A percentile compares a stretch with the other conserved stretches of the same genome.
These are phyloP conservation scores for Rhodotorula glutinis DNA, from an alignment of 1,284 basidiomycete species.

Conservation along the genomic window DNA sequence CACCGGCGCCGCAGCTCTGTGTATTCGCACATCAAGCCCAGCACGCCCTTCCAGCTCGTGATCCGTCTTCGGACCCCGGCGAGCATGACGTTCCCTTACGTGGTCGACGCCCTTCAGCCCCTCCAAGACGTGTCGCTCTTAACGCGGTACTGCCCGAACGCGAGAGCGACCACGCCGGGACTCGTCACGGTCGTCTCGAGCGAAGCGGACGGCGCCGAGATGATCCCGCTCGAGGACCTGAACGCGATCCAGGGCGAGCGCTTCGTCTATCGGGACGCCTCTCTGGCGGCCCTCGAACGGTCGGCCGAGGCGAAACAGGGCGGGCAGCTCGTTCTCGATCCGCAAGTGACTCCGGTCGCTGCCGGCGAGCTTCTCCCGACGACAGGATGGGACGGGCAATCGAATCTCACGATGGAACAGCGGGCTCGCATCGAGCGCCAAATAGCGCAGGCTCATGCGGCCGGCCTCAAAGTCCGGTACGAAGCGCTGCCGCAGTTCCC, in stretches of 20 bases:
- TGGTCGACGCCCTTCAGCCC: slow-evolving; percentile 21
- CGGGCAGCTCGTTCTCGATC: not conserved
- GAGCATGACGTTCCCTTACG: slow-evolving; percentile 21
- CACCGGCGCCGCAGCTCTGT: slow-evolving; percentile 25
- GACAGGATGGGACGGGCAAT: slow-evolving; percentile 24
- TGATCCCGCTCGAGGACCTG: slow-evolving; percentile 22
- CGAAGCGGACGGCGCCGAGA: slow-evolving; percentile 10
- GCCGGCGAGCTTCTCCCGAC: slow-evolving; percentile 7
- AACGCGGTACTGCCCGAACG: slow-evolving; percentile 28
- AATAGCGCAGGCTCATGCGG: slow-evolving; percentile 12
- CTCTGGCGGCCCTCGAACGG: not conserved
- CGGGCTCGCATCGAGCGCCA: slow-evolving; percentile 6
- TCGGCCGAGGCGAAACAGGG: not conserved
- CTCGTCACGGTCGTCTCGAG: slow-evolving; percentile 27
- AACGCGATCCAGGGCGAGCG: slow-evolving; percentile 7
- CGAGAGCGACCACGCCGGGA: not conserved
- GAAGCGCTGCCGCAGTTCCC: slow-evolving; percentile 20
- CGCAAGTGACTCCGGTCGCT: slow-evolving; percentile 18
- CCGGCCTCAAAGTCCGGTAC: slow-evolving; percentile 13
- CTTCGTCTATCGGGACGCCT: slow-evolving; percentile 23
- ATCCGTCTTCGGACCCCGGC: slow-evolving; percentile 23
- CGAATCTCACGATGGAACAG: not conserved
- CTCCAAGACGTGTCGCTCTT: slow-evolving; percentile 27
- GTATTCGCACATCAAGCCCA: slow-evolving; percentile 10
- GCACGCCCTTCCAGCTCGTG: slow-evolving; percentile 25